Conservation (phyloP, 768 basidiomycete species). For the Trametes cubensis region DNA sequence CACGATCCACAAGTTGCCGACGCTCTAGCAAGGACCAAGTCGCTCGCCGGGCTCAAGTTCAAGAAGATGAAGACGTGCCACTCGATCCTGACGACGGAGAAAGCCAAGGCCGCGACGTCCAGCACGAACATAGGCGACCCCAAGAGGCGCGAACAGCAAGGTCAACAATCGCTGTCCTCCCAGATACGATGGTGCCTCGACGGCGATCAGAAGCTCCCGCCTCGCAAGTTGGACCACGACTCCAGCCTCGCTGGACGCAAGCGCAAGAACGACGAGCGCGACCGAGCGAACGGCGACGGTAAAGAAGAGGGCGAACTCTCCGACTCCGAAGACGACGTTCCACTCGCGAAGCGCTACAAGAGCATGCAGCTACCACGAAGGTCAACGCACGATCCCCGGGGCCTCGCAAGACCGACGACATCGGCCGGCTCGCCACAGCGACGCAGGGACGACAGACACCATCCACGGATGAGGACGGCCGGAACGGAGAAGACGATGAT, state of each 20-base stretch:
- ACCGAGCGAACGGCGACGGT: not conserved
- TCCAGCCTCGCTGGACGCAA: not conserved
- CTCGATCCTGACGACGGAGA: not conserved
- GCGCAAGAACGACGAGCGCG: slow-evolving; percentile 2
- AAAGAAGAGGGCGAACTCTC: slow-evolving; percentile 12
- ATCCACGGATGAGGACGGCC: not conserved
- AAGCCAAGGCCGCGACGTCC: not conserved
- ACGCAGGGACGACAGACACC: not conserved
- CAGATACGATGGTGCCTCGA: not conserved
- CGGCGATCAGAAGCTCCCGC: not conserved
- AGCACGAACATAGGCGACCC: not conserved
- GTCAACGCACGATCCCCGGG: not conserved
- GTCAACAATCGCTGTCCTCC: not conserved
- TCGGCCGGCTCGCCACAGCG: not conserved
- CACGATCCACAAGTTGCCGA: not conserved
- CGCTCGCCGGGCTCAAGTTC: slow-evolving; percentile 7
- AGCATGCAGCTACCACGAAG: not conserved
- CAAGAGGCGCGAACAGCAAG: not conserved
- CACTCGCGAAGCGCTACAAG: not conserved
- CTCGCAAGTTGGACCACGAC: not conserved
- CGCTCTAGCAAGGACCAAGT: not conserved
- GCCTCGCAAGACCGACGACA: too few species aligned
- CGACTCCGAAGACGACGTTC: not conserved
- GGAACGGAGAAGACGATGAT: not conserved
- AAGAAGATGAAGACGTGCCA: slow-evolving; percentile 14